Evolutionary conservation across 225 moss, liverwort and hornwort genomes (phyloP).

Genomic region (Climacium dendroides): DNA sequence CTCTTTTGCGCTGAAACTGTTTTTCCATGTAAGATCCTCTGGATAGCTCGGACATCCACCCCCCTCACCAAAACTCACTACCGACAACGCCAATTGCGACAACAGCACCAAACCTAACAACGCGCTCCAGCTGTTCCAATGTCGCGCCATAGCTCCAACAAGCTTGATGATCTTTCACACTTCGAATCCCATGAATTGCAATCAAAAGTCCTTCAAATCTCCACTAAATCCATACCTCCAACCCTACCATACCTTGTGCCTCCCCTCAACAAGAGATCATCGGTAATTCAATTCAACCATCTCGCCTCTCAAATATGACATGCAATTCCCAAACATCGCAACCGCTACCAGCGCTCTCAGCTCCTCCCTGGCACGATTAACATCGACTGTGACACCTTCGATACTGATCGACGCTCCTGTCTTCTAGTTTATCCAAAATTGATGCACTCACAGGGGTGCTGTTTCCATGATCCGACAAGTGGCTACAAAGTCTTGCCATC

Average conservation of each 20-base stretch:
- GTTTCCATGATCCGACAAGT: not conserved
- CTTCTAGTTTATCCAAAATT: not conserved
- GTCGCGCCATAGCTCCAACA: not conserved
- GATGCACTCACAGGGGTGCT: not conserved
- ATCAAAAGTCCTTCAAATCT: not conserved
- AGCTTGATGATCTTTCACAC: not conserved
- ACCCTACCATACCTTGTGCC: too few species aligned
- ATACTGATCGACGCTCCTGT: not conserved
- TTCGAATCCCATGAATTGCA: not conserved
- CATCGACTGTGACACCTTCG: not conserved
- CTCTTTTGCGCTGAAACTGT: not conserved
- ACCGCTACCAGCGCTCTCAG: not conserved
- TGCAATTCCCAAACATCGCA: not conserved
- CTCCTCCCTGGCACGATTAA: not conserved
- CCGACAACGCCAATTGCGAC: not conserved
- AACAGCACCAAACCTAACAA: not conserved
- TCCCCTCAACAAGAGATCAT: not conserved
- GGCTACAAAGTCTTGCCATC: not conserved
- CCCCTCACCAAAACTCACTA: not conserved
- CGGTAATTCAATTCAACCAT: not conserved
- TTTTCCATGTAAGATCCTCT: not conserved
- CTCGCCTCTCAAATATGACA: not conserved
- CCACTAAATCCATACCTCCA: not conserved
- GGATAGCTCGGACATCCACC: slow-evolving; percentile 11
- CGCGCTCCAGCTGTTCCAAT: not conserved